Evolutionary conservation across 371 early-diverging fungal genomes (phyloP).

Genomic region (Batkoa obscura): DNA sequence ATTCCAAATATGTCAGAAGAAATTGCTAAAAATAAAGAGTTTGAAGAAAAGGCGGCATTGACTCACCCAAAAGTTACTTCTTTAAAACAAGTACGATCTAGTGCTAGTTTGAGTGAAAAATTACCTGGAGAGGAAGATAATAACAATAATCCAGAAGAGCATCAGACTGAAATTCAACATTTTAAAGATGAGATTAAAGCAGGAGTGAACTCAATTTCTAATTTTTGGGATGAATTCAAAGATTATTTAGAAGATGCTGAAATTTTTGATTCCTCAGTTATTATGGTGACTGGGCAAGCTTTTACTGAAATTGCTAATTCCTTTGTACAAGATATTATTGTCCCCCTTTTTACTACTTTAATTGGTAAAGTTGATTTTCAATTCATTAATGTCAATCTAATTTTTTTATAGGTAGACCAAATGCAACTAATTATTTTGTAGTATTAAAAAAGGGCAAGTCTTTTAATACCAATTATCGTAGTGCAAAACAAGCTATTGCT

Average conservation of each 20-base stretch:
- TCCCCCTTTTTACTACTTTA: not conserved
- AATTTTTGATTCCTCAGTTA: not conserved
- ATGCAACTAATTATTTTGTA: not conserved
- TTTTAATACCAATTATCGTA: not conserved
- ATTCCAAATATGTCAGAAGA: no score
- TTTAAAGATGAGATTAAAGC: slow-evolving; percentile 1
- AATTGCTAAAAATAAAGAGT: no score
- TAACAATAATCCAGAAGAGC: no score
- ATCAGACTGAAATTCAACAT: not conserved
- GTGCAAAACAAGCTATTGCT: not conserved
- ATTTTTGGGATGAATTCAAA: slow-evolving; percentile 1
- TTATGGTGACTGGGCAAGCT: slow-evolving; percentile 1
- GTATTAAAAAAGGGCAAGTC: not conserved
- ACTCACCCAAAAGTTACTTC: no score
- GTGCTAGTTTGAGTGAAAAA: no score
- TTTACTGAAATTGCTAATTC: not conserved
- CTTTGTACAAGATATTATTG: not conserved
- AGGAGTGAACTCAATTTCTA: not conserved
- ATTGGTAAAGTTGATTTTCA: no score
- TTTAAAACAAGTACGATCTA: no score
- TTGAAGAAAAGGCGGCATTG: no score
- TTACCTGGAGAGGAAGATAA: no score
- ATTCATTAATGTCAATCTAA: no score
- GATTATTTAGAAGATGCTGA: not conserved
- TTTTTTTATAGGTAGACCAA: not conserved